Evolutionary conservation across 371 early-diverging fungal species (phyloP), one percentile per base, ranked within the genome.

Genomic region (Pancytospora epiphaga): DNA sequence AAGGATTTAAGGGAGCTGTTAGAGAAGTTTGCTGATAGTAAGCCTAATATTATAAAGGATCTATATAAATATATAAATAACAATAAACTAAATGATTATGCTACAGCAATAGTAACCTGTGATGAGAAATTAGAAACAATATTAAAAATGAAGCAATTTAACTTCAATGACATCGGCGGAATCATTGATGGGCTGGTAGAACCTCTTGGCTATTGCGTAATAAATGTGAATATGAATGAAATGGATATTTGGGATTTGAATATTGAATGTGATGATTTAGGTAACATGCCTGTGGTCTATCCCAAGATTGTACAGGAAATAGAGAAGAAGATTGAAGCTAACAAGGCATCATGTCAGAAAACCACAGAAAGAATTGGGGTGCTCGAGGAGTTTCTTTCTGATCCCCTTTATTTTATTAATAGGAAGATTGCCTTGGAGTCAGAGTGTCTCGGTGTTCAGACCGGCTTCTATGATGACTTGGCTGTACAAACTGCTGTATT

Each of bases 351-450:
- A 27, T 65, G 72, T 38, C 76, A 76, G n/a, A 75, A 74, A 36
- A 69, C 66, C 27, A 38, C 66, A 43, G 72, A 78, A 43, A 64
- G 62, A 38, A 70, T 66, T 6, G 66, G 54, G 0, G 19, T 51
- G 1, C 36, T 82, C 12, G 39, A 72, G 29, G 67, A 76, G 25
- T 80, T 80, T 65, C 47, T 39, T 34, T 30, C 57, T 33, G 66
- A 77, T 60, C 82, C 82, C 19, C 58, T 62, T n/a, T 22, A 62
- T 19, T 78, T 70, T 51, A 82, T 82, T n/a, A 70, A 69, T 62
- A 70, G 58, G 34, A 75, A 78, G 75, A 70, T 80, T 12, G 43
- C 66, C 51, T 56, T 75, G 34, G 72, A 74, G 3, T 70, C 65
- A 33, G 72, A 76, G 25, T 61, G 61, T 9, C 58, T 69, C 6